Percentiles rank a stretch among this genome's conserved stretches.
These are phyloP conservation scores for Penicillium hordei DNA, from an alignment of 2,329 filamentous ascomycete genomes.

Conservation along the genomic window DNA sequence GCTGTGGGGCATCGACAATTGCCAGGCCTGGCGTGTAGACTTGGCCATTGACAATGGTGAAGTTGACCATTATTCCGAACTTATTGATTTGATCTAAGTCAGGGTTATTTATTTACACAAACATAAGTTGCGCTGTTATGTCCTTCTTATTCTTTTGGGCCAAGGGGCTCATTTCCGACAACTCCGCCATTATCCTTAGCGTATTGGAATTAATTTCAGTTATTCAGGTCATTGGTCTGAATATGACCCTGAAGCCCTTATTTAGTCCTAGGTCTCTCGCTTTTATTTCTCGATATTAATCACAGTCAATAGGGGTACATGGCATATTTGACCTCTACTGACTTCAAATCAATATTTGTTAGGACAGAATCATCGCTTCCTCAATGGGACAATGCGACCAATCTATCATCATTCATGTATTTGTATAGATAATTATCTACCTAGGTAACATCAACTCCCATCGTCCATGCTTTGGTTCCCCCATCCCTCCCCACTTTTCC, in stretches of 20 bases:
- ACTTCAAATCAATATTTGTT: not conserved
- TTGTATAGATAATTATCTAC: not conserved
- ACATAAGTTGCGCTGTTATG: not conserved
- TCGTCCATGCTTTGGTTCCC: not conserved
- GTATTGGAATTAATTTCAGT: constrained; percentile 16
- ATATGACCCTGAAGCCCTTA: not conserved
- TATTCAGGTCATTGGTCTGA: not conserved
- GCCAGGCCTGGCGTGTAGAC: constrained; percentile 69
- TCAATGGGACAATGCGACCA: not conserved
- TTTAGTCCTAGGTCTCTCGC: not conserved
- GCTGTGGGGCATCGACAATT: constrained; percentile 65
- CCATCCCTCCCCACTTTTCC: not conserved
- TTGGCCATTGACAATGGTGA: constrained; percentile 56
- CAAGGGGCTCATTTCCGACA: constrained; percentile 24
- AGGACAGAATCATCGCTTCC: not conserved
- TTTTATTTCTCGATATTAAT: not conserved
- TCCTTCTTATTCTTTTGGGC: constrained; percentile 1
- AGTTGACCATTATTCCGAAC: constrained; percentile 14
- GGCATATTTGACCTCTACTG: not conserved
- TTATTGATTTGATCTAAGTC: not conserved
- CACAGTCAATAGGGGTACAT: not conserved
- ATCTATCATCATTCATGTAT: not conserved
- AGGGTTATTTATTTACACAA: not conserved
- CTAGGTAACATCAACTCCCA: not conserved
- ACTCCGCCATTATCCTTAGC: constrained; percentile 17